Conservation (phyloP, 2,329 filamentous ascomycete species). For the Diaporthe destruens region DNA sequence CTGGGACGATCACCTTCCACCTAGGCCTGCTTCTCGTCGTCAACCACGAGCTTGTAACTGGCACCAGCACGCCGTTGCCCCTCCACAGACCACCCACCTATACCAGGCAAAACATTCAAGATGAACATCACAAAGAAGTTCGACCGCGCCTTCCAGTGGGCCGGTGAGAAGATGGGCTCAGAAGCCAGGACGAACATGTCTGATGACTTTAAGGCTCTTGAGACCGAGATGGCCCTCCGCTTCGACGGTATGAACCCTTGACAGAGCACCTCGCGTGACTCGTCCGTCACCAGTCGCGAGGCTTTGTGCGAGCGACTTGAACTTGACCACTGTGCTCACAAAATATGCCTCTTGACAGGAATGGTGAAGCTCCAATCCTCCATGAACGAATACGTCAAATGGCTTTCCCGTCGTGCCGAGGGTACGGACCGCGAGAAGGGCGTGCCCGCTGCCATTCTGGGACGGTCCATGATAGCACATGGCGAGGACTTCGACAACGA, state of each 20-base stretch:
- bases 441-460: slow-evolving; percentile 82
- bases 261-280: slow-evolving; percentile 8
- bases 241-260: slow-evolving; percentile 78
- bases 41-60: slow-evolving; percentile 10
- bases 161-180: slow-evolving; percentile 93
- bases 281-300: slow-evolving; percentile 2
- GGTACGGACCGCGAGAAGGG: slow-evolving; percentile 86
- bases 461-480: slow-evolving; percentile 86
- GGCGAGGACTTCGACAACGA: slow-evolving; percentile 93
- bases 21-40: neutral
- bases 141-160: slow-evolving; percentile 97
- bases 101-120: slow-evolving; percentile 39
- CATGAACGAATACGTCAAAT: slow-evolving; percentile 89
- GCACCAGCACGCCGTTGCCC: neutral
- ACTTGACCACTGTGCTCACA: slow-evolving; percentile 4
- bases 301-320: neutral
- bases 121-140: slow-evolving; percentile 84
- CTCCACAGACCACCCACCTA: neutral
- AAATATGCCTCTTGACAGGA: slow-evolving; percentile 64
- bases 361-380: slow-evolving; percentile 91
- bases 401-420: slow-evolving; percentile 85
- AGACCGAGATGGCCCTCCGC: slow-evolving; percentile 89
- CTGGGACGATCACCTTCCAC: neutral
- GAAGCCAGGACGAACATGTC: slow-evolving; percentile 89
- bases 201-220: slow-evolving; percentile 91